These are phyloP conservation scores for Coemansia sp. DNA, from an alignment of 192 early-diverging fungal species.

Conservation along the genomic window DNA sequence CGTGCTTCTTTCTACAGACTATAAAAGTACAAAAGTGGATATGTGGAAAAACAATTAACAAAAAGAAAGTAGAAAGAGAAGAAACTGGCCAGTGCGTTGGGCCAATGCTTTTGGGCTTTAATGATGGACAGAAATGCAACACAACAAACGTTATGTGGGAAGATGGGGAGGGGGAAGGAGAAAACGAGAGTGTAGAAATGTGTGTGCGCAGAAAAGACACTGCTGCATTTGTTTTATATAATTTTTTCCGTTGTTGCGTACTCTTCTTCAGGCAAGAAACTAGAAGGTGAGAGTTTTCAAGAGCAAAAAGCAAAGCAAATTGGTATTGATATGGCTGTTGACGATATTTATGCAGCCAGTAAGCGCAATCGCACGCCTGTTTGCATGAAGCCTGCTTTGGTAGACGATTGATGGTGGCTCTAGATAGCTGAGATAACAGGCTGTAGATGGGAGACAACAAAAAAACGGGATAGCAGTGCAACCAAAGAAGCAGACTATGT, in stretches of 20 bases:
- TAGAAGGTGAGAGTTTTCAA: too few relatives aligned
- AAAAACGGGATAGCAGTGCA: not conserved
- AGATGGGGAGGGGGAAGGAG: too few relatives aligned
- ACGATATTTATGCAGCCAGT: not conserved
- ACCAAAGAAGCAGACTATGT: too few relatives aligned
- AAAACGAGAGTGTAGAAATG: too few relatives aligned
- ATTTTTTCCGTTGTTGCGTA: too few relatives aligned
- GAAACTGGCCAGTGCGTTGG: constrained; percentile 6
- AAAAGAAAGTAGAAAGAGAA: not conserved
- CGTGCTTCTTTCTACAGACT: not conserved
- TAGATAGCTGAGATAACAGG: not conserved
- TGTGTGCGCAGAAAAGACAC: too few relatives aligned
- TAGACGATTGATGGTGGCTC: too few relatives aligned
- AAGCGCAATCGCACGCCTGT: not conserved
- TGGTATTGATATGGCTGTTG: too few relatives aligned
- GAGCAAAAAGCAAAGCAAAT: too few relatives aligned
- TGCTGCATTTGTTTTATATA: too few relatives aligned
- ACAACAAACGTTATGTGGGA: not conserved
- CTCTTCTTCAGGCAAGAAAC: too few relatives aligned
- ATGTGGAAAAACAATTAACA: constrained; percentile 1
- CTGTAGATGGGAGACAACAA: not conserved
- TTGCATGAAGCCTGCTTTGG: constrained; percentile 1
- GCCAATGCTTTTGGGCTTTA: too few relatives aligned
- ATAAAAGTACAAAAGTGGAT: constrained; percentile 2
- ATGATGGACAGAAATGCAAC: not conserved